Conservation (phyloP, 2,329 filamentous ascomycete species). For the Venturia aucupariae region DNA sequence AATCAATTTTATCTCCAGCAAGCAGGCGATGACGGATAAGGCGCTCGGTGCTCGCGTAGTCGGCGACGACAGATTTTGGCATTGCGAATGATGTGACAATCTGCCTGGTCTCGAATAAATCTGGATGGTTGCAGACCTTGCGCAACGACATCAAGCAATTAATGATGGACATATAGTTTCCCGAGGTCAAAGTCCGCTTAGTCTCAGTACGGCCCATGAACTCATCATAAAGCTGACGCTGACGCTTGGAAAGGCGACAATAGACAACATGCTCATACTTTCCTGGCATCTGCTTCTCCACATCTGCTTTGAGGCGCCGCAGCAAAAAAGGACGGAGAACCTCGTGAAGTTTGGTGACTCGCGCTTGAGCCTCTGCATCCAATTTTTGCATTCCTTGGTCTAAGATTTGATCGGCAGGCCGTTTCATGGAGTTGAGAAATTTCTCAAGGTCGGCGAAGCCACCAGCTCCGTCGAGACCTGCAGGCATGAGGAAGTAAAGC, state of each 20-base stretch:
- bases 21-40: constrained; percentile 59
- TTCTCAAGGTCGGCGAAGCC: constrained; percentile 92
- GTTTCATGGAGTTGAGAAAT: constrained; percentile 92
- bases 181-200: constrained; percentile 76
- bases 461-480: constrained; percentile 70
- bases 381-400: constrained; percentile 90
- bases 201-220: constrained; percentile 89
- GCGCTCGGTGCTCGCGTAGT: constrained; percentile 64
- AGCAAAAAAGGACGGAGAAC: constrained; percentile 87
- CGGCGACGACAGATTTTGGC: constrained; percentile 64
- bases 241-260: constrained; percentile 88
- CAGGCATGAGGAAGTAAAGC: constrained; percentile 92
- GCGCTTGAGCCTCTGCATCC: constrained; percentile 84
- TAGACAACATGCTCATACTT: constrained; percentile 98
- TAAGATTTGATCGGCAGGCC: constrained; percentile 90
- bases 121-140: constrained; percentile 97
- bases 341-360: constrained; percentile 89
- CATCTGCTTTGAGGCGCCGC: constrained; percentile 84
- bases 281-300: constrained; percentile 97
- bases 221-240: constrained; percentile 91
- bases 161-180: constrained; percentile 96
- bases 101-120: constrained; percentile 88
- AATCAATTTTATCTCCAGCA: constrained; percentile 47
- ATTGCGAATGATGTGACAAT: constrained; percentile 97
- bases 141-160: constrained; percentile 96